phyloP scores from a whole-genome alignment of 2,329 filamentous ascomycete species.

The Fragosphaeria purpurea region DNA sequence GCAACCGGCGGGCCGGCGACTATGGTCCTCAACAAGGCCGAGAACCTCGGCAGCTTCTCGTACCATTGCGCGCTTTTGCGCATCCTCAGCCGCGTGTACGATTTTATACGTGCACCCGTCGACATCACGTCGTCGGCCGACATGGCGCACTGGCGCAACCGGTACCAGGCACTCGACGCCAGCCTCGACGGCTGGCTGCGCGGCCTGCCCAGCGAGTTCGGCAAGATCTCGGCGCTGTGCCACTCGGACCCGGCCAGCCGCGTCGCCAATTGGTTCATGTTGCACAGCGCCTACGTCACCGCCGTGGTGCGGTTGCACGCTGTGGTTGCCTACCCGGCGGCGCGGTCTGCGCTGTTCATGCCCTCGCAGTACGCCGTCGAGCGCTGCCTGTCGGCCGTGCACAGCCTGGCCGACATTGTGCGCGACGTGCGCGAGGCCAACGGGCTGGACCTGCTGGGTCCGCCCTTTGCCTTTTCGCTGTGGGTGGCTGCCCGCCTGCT shows the following conservation, averaged over 20 bases:
- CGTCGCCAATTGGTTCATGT: slow-evolving; percentile 80
- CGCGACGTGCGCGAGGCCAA: slow-evolving; percentile 67
- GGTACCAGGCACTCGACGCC: slow-evolving; percentile 75
- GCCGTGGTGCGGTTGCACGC: slow-evolving; percentile 84
- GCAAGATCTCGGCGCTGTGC: slow-evolving; percentile 71
- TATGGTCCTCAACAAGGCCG: slow-evolving; percentile 39
- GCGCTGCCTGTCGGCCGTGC: slow-evolving; percentile 70
- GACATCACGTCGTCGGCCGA: slow-evolving; percentile 76
- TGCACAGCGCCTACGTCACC: slow-evolving; percentile 83
- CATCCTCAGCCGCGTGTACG: slow-evolving; percentile 76
- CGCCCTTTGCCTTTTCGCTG: slow-evolving; percentile 82
- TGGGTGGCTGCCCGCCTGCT: slow-evolving; percentile 85
- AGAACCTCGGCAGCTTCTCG: slow-evolving; percentile 78
- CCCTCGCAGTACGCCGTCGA: slow-evolving; percentile 79
- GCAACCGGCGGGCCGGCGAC: slow-evolving; percentile 26
- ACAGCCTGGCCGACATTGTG: slow-evolving; percentile 68
- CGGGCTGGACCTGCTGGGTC: slow-evolving; percentile 70
- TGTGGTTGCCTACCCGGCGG: slow-evolving; percentile 84
- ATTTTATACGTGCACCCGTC: slow-evolving; percentile 78
- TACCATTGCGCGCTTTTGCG: slow-evolving; percentile 86
- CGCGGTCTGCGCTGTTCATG: slow-evolving; percentile 75
- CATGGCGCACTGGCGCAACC: slow-evolving; percentile 79
- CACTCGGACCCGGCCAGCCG: slow-evolving; percentile 56
- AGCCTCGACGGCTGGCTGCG: slow-evolving; percentile 76
- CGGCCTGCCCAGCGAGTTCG: slow-evolving; percentile 69